phyloP scores from a whole-genome alignment of 805 yeast species.

The Candida endomychidarum region DNA sequence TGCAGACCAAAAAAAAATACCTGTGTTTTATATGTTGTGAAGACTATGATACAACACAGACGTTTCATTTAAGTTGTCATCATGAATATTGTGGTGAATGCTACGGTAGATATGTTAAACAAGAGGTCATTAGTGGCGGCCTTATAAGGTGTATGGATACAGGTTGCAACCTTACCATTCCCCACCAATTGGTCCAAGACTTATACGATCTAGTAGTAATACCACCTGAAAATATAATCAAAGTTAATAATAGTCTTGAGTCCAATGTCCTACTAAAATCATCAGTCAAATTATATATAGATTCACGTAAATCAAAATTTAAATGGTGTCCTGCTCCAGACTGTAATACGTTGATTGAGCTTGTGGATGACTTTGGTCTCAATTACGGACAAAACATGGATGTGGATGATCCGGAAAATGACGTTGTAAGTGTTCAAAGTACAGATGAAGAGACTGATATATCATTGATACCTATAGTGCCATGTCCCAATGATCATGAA shows the following conservation, averaged over 20 bases:
- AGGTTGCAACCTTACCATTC: constrained; percentile 46
- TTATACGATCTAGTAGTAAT: constrained; percentile 10
- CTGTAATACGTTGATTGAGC: constrained; percentile 59
- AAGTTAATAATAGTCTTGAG: background rate
- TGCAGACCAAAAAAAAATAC: constrained; percentile 24
- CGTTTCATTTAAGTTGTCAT: constrained; percentile 60
- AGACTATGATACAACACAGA: constrained; percentile 30
- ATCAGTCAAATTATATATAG: constrained; percentile 50
- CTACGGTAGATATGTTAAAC: constrained; percentile 58
- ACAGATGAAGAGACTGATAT: constrained; percentile 11
- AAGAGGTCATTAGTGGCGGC: constrained; percentile 47
- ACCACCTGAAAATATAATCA: constrained; percentile 12
- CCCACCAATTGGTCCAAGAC: constrained; percentile 37
- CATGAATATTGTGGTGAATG: constrained; percentile 74
- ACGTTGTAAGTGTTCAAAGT: constrained; percentile 17
- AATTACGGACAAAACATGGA: constrained; percentile 4
- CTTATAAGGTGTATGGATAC: constrained; percentile 69
- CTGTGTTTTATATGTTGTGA: constrained; percentile 76
- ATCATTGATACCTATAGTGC: constrained; percentile 58
- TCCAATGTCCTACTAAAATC: constrained; percentile 38
- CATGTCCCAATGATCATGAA: constrained; percentile 62
- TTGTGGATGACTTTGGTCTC: constrained; percentile 13
- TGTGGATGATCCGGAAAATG: too few relatives aligned
- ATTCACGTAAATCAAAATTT: constrained; percentile 41
- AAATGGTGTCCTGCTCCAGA: constrained; percentile 88